A percentile compares a stretch with the other conserved stretches of the same genome.
Conservation (phyloP, 352 stramenopile species). For the Phytophthora sp. region DNA sequence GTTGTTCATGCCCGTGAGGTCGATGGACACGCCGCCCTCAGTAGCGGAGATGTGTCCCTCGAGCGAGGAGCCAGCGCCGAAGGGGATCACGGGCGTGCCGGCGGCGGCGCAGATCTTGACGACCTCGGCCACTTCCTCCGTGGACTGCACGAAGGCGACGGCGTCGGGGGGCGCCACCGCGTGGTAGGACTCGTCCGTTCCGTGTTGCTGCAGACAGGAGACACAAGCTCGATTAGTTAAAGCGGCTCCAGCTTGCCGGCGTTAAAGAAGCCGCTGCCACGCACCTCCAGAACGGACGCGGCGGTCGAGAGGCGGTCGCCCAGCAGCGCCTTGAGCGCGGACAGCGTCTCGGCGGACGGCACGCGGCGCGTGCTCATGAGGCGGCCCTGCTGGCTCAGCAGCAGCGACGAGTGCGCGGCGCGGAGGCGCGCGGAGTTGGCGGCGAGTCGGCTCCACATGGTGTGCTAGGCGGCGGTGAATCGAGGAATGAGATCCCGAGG, state of each 20-base stretch:
- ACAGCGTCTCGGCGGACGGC: conserved; percentile 41
- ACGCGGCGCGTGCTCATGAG: conserved; percentile 34
- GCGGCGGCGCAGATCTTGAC: conserved; percentile 89
- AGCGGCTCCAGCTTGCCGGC: background rate
- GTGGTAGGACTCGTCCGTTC: conserved; percentile 93
- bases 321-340: conserved; percentile 59
- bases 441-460: conserved; percentile 41
- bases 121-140: conserved; percentile 90
- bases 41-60: conserved; percentile 96
- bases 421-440: conserved; percentile 22
- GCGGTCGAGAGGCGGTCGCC: conserved; percentile 78
- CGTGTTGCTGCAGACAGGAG: conserved; percentile 74
- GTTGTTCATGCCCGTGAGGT: conserved; percentile 88
- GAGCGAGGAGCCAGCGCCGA: conserved; percentile 92
- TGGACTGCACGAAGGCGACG: conserved; percentile 87
- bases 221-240: background rate
- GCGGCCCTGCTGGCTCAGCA: conserved; percentile 20
- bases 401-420: conserved; percentile 16
- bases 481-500: conserved; percentile 34
- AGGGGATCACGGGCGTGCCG: conserved; percentile 94
- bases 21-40: conserved; percentile 91
- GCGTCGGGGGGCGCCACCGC: conserved; percentile 78
- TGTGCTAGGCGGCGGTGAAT: conserved; percentile 9
- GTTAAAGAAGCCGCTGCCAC: background rate
- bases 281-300: conserved; percentile 61